Percentiles rank a stretch among this genome's conserved stretches.
Conservation (phyloP, 352 stramenopile species). For the Phytophthora kernoviae region DNA sequence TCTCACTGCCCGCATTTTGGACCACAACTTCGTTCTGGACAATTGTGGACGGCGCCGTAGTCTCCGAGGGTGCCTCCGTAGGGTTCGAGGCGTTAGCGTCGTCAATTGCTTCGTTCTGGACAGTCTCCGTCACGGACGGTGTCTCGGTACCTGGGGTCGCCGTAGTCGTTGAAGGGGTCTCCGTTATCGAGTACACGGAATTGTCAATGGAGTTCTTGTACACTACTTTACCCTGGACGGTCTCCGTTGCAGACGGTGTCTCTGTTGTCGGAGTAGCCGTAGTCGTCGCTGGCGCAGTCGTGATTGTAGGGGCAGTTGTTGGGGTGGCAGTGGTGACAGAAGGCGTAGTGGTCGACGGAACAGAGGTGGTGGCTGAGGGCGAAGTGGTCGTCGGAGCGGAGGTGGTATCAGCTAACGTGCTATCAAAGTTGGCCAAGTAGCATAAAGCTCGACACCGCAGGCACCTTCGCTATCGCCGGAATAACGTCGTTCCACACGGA, state of each 20-base stretch:
- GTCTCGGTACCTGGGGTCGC: conserved; percentile 6
- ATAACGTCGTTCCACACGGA: conserved; percentile 65
- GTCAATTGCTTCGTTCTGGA: conserved; percentile 13
- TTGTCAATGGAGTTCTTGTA: background rate
- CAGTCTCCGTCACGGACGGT: conserved; percentile 15
- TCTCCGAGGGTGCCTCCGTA: conserved; percentile 3
- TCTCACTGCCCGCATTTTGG: background rate
- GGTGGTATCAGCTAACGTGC: conserved; percentile 9
- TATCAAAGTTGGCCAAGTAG: conserved; percentile 58
- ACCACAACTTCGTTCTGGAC: conserved; percentile 1
- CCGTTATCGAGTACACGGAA: background rate
- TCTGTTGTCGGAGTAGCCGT: conserved; percentile 4
- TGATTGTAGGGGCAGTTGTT: conserved; percentile 9
- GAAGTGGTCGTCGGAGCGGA: conserved; percentile 11
- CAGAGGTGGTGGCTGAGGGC: conserved; percentile 4
- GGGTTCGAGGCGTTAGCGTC: too few relatives aligned
- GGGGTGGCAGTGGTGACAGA: conserved; percentile 13
- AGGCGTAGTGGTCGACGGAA: conserved; percentile 7
- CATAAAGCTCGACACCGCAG: conserved; percentile 63
- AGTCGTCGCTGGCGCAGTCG: background rate
- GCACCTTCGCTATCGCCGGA: conserved; percentile 48
- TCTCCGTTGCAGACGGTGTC: background rate
- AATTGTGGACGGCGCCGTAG: background rate
- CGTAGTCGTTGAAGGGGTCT: conserved; percentile 6
- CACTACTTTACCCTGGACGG: background rate